Evolutionary conservation across 2,329 filamentous ascomycete genomes (phyloP), one percentile per base, ranked within the genome.

Genomic region (Fusarium hostae): DNA sequence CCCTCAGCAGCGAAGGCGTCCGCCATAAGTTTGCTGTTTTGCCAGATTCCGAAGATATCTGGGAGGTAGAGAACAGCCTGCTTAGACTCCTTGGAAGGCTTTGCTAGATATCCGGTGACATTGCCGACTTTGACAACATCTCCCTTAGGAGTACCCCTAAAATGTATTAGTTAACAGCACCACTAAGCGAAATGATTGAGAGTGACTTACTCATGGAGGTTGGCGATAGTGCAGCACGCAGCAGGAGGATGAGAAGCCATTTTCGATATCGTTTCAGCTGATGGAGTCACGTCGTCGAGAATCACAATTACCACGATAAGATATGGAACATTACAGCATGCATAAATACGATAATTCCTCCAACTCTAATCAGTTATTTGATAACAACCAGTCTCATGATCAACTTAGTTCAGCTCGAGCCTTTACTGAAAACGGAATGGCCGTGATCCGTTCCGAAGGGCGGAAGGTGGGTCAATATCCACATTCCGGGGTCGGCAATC

Each of bases 21-120:
- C 66, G 86, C 82, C 59, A 81, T 71, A 2, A 82, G 75, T 58
- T 79, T 78, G 59, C 72, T 77, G 66, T 82, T 82, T 22, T 78
- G 68, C 85, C 85, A 87, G 78, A 88, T 84, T 67, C 86, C 83
- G 59, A 86, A 79, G 63, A 87, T 81, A 66, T 88, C 87, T 18
- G 84, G 82, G 18, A 76, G 24, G 75, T 82, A 81, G 20, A 88
- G 78, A 67, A 88, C 79, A 37, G 81, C 86, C 30, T 80, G 76
- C 2, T 43, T 45, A 1, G 39, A 4, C 12, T 41, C 15, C 2
- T 47, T 24, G 4, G 32, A 20, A 1, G 66, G 18, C 6, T 50
- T 66, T 22, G 55, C 61, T 15, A 70, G 4, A 0, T 70, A 70
- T 15, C 48, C 67, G 1, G 34, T 44, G 22, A 57, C 30, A 8